Base-by-base conservation (phyloP, 345 rosid genomes). In the Syzygium oleosum region DNA sequence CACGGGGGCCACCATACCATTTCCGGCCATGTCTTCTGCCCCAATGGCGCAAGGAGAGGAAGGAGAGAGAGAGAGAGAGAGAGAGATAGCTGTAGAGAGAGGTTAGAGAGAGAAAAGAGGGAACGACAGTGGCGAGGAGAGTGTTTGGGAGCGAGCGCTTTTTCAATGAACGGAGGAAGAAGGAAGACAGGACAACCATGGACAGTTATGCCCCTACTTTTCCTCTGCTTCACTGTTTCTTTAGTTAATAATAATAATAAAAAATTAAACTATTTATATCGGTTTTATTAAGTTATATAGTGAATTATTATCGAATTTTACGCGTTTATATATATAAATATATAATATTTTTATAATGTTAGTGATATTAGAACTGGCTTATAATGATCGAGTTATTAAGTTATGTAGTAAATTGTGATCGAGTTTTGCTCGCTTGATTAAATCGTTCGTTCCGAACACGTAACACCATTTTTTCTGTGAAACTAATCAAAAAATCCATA, bases 381-480 rank as follows among this genome's bases (percentile, higher is more conserved):
- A 61, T 61, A 13, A 52, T 12, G 52, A 51, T 51, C 12, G 52
- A 51, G 52, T 51, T 51, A 51, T 5, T 43, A 43, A 43, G 46
- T 43, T 43, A 43, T 6, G 46, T 43, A 43, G 46, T 43, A 43
- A 43, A 43, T 6, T 43, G 46, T 6, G 46, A 43, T 43, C 46
- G 2, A 56, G 13, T 56, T 56, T 56, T 9, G 25, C 61, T 23
- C 2, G 61, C n/a, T 56, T 23, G n/a, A 22, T 23, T 56, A 23
- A 12, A 56, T n/a, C 10, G 34, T 59, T 5, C 4, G 17, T 16
- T 12, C 12, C 5, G 14, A 59, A 27, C 12, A 59, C 27, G 68
- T 27, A 31, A 59, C 9, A 5, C 16, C 8, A 4, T 59, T 12
- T 12, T 5, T 59, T 43, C 46, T 1, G 2, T 0, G 1, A 1